Evolutionary conservation across 306 rosid species (phyloP).

Genomic region (Rosa rugosa): DNA sequence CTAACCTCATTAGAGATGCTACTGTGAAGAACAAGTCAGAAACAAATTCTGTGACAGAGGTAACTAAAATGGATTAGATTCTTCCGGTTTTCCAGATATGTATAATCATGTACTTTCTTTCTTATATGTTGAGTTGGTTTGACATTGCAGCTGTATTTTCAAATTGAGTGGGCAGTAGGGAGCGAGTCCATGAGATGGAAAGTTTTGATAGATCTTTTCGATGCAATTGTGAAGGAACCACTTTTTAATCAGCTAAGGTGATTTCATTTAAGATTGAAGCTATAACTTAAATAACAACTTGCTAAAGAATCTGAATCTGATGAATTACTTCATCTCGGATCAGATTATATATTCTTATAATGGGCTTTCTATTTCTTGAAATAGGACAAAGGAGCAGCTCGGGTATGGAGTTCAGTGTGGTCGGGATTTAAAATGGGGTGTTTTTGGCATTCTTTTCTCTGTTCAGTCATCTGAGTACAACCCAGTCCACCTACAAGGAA

Average conservation of each 20-base stretch:
- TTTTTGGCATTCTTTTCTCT: constrained; percentile 74
- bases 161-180: constrained; percentile 77
- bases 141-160: constrained; percentile 83
- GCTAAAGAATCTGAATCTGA: constrained; percentile 9
- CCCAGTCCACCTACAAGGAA: constrained; percentile 75
- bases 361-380: constrained; percentile 25
- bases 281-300: neutral
- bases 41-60: constrained; percentile 88
- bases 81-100: constrained; percentile 5
- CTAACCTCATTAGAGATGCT: constrained; percentile 72
- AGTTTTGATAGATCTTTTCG: constrained; percentile 75
- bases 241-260: constrained; percentile 92
- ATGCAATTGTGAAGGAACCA: constrained; percentile 88
- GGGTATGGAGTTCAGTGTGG: constrained; percentile 85
- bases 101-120: constrained; percentile 7
- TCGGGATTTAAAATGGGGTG: constrained; percentile 62
- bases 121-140: constrained; percentile 19
- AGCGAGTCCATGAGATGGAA: constrained; percentile 58
- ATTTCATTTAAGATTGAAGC: constrained; percentile 27
- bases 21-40: constrained; percentile 75
- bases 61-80: constrained; percentile 31
- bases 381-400: constrained; percentile 97
- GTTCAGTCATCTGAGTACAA: constrained; percentile 82
- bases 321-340: constrained; percentile 2
- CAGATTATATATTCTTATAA: constrained; percentile 13